These are phyloP conservation scores for Scheffersomyces illinoinensis DNA, from an alignment of 1,139 yeast species.

Conservation along the genomic window DNA sequence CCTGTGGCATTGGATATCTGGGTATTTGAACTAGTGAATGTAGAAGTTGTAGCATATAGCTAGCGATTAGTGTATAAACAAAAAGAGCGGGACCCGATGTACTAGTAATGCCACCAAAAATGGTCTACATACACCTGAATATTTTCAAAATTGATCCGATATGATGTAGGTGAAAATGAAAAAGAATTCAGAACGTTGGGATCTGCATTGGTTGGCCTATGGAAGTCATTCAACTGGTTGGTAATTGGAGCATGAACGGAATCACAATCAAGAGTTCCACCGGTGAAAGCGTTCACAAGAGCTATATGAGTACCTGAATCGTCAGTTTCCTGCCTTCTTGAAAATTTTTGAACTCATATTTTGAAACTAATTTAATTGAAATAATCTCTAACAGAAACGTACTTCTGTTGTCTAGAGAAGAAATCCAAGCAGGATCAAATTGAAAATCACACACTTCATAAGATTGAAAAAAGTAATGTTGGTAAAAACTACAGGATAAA, in stretches of 20 bases:
- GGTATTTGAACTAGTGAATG: slow-evolving; percentile 25
- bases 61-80: slow-evolving; percentile 14
- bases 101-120: slow-evolving; percentile 20
- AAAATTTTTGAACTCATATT: no score
- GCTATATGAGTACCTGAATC: no score
- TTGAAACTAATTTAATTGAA: no score
- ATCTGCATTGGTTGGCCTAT: slow-evolving; percentile 13
- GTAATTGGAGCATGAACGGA: slow-evolving; percentile 21
- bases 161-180: slow-evolving; percentile 15
- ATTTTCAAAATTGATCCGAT: slow-evolving; percentile 16
- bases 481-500: neutral
- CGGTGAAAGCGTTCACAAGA: slow-evolving; percentile 4
- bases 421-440: neutral
- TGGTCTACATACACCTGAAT: slow-evolving; percentile 34
- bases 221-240: slow-evolving; percentile 24
- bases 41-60: slow-evolving; percentile 20
- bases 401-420: no score
- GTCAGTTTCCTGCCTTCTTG: no score
- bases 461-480: neutral
- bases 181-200: slow-evolving; percentile 7
- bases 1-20: slow-evolving; percentile 16
- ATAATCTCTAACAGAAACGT: neutral
- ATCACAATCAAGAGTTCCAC: slow-evolving; percentile 22
- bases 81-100: slow-evolving; percentile 1
- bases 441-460: no score